Evolutionary conservation across 257 asterid species (phyloP), one percentile per base, ranked within the genome.

Genomic region (Anisodus tanguticus): DNA sequence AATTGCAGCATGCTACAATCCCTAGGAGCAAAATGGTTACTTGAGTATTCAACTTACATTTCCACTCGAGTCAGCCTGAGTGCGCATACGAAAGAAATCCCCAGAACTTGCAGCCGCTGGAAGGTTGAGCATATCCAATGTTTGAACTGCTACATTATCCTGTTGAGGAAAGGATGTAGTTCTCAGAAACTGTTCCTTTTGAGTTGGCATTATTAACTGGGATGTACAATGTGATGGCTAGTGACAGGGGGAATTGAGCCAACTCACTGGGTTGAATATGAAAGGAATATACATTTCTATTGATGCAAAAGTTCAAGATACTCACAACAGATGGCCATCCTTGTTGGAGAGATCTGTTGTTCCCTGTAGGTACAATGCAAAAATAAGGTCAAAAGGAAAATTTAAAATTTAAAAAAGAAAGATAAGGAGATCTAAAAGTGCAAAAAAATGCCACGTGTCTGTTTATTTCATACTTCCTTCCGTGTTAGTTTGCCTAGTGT

Each of bases 281-380:
- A 26, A 77, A 77, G 64, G 66, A 77, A 77, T 53, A 77, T 26
- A 77, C 64, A 77, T 53, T 26, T 12, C 64, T 77, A 77, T 77
- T 31, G 49, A 77, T 53, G 82, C 63, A 77, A 53, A 53, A 77
- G 8, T 77, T 77, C 43, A 31, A 0, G 49, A 10, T 15, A 77
- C 82, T 77, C 82, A 77, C 82, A 77, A 4, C 49, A 51, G 22
- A 53, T 15, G 49, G 82, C 64, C 82, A 77, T 53, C 82, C 64
- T 53, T 74, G 81, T 74, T 49, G 81, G 45, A 74, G 13, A 49
- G 41, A 74, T 15, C 49, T 31, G 64, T 31, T 13, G 64, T 53
- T 53, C 82, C 82, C 82, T 77, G 82, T 43, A 53, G 12, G 64
- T 77, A 77, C 82, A 76, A 41, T 7, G 47, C 63, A 76, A 76